Percentiles rank a stretch among this genome's conserved stretches.
phyloP scores from a whole-genome alignment of 1,284 basidiomycete species.

The Trametes polyzona region DNA sequence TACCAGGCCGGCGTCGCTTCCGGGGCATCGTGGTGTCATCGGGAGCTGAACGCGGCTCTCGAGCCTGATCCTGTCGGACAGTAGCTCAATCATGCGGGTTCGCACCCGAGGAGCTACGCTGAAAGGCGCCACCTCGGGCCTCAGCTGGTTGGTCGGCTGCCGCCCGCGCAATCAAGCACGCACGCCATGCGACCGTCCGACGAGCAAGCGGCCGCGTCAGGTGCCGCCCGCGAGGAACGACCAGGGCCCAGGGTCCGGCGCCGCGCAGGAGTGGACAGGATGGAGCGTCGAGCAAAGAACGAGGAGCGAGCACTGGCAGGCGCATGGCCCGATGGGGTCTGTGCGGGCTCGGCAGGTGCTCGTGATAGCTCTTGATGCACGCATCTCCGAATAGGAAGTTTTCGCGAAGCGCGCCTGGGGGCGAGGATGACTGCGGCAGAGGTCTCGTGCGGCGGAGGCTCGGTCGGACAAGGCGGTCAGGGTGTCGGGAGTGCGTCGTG shows the following conservation, averaged over 20 bases:
- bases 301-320: too few species aligned
- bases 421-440: background rate
- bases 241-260: background rate
- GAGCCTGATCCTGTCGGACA: background rate
- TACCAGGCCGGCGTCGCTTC: background rate
- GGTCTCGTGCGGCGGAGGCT: constrained; percentile 7
- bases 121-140: constrained; percentile 8
- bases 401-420: constrained; percentile 10
- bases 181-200: background rate
- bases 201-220: background rate
- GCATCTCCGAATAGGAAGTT: constrained; percentile 7
- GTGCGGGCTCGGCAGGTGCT: constrained; percentile 12
- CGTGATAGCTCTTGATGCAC: constrained; percentile 14
- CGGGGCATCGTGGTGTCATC: background rate
- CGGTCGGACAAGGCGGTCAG: background rate
- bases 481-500: background rate
- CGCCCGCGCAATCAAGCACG: background rate
- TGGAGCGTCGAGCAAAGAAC: background rate
- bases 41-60: background rate
- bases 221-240: background rate
- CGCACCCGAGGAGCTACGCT: constrained; percentile 11
- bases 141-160: background rate
- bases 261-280: background rate
- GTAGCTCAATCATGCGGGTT: background rate
- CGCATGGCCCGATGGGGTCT: background rate